Base-by-base conservation (phyloP, 805 yeast genomes). In the Wickerhamomyces kurtzmanii region DNA sequence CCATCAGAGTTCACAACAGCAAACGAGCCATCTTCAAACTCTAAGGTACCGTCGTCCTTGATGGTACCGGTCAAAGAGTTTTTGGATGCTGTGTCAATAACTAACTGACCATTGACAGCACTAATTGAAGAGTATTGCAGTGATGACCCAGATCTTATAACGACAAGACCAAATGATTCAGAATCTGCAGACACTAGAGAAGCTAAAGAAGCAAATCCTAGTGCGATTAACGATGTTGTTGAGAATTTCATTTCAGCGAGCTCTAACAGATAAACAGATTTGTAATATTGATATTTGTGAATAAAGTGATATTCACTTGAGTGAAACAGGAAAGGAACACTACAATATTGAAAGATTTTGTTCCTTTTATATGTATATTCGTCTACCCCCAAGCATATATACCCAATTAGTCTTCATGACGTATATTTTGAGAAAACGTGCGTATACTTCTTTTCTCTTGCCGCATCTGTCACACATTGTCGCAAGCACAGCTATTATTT, bases 131-230 rank as follows among this genome's bases (percentile, higher is more conserved):
- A 28, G 37, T 47, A 49, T 37, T 58, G 62, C 40, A 53, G 43
- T 22, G 29, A 27, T 24, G 60, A 46, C 22, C 59, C 60, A 15
- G 65, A 57, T 32, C 53, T 45, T 33, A 58, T 47, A 20, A 48
- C 31, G n/a, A 58, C 18, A 16, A 52, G 26, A 33, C 56, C 58
- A 34, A 59, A 57, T 11, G 40, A 13, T 32, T 49, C 51, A 15
- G 65, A 57, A 40, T 57, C 63, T 20, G 62, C 62, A 5, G 29
- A 20, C 22, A 36, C 40, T 4, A 35, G 18, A 22, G 43, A 31
- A 26, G 49, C 46, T 17, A 50, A 31, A 12, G 57, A 30, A 27
- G 46, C 45, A 33, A 36, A 46, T 25, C 47, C 35, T 18, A 54
- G 29, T 26, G 46, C 34, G 31, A 48, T 39, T 22, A 47, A 21